These are phyloP conservation scores for Phialocephala subalpina DNA, from an alignment of 2,329 filamentous ascomycete genomes.

Conservation along the genomic window DNA sequence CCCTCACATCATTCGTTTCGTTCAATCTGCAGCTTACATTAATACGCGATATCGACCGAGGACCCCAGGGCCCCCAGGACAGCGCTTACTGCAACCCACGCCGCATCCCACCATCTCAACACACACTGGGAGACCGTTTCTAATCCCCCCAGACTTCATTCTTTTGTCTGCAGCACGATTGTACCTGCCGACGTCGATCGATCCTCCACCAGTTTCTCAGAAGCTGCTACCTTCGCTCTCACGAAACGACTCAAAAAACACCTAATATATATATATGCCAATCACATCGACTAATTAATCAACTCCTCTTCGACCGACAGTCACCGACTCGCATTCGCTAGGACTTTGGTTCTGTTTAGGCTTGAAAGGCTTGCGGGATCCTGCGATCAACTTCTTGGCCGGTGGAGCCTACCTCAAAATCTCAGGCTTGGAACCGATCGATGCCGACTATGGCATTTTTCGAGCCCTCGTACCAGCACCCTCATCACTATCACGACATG, in stretches of 20 bases:
- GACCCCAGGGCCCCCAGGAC: conserved; percentile 18
- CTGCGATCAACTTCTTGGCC: conserved; percentile 22
- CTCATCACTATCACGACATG: conserved; percentile 35
- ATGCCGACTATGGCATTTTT: conserved; percentile 41
- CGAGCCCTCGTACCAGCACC: conserved; percentile 35
- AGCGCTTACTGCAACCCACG: conserved; percentile 16
- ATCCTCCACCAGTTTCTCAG: conserved; percentile 7
- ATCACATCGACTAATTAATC: conserved; percentile 18
- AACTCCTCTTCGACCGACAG: conserved; percentile 1
- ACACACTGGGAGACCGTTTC: background rate
- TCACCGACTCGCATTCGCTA: conserved; percentile 6
- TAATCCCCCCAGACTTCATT: conserved; percentile 23
- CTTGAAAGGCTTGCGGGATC: conserved; percentile 13
- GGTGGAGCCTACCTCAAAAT: conserved; percentile 19
- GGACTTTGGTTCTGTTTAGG: background rate
- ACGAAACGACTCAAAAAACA: background rate
- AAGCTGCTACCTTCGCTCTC: conserved; percentile 15
- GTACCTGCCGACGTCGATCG: conserved; percentile 14
- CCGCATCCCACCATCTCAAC: background rate
- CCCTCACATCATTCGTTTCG: conserved; percentile 20
- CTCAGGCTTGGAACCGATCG: conserved; percentile 22
- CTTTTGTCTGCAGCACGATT: conserved; percentile 26
- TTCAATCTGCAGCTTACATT: conserved; percentile 13
- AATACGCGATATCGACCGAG: conserved; percentile 22
- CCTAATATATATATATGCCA: background rate